These are phyloP conservation scores for Cladorrhinum sp. DNA, from an alignment of 2,329 filamentous ascomycete species.

Conservation along the genomic window DNA sequence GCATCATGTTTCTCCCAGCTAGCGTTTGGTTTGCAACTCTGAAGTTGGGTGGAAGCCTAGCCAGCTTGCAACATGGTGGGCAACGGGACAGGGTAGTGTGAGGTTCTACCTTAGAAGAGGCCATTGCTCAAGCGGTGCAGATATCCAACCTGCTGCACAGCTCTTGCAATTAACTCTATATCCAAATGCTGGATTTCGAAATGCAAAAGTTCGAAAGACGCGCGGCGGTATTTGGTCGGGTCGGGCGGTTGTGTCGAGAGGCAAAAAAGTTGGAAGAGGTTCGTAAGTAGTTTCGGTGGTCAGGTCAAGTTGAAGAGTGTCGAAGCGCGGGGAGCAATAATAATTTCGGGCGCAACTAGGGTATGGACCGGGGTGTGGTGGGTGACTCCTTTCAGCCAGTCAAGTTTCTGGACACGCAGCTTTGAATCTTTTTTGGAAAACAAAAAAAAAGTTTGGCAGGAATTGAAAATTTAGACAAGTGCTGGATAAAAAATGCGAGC, in stretches of 20 bases:
- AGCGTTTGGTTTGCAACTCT: constrained; percentile 6
- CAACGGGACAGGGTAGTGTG: constrained; percentile 16
- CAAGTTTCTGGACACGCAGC: constrained; percentile 12
- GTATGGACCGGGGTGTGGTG: constrained; percentile 17
- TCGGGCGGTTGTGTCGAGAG: constrained; percentile 12
- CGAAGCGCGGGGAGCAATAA: constrained; percentile 29
- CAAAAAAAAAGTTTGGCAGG: constrained; percentile 17
- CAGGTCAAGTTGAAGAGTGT: constrained; percentile 17
- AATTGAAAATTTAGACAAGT: constrained; percentile 17
- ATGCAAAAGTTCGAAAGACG: constrained; percentile 2
- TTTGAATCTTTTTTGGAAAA: constrained; percentile 11
- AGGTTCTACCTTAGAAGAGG: constrained; percentile 31
- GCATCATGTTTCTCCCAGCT: constrained; percentile 25
- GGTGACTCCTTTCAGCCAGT: constrained; percentile 22
- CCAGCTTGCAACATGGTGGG: constrained; percentile 6
- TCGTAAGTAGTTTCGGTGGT: constrained; percentile 22
- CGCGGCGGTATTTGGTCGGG: constrained; percentile 6
- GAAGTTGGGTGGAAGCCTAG: constrained; percentile 26
- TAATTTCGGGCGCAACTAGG: constrained; percentile 28
- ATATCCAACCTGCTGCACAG: constrained; percentile 19
- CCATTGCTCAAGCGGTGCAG: constrained; percentile 30
- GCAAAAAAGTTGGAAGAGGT: constrained; percentile 11
- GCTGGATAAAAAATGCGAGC: constrained; percentile 19
- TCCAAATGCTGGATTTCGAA: constrained; percentile 20
- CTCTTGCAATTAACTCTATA: constrained; percentile 19